Base-by-base conservation (phyloP, 1,139 yeast genomes). In the Geotrichum reessii region DNA sequence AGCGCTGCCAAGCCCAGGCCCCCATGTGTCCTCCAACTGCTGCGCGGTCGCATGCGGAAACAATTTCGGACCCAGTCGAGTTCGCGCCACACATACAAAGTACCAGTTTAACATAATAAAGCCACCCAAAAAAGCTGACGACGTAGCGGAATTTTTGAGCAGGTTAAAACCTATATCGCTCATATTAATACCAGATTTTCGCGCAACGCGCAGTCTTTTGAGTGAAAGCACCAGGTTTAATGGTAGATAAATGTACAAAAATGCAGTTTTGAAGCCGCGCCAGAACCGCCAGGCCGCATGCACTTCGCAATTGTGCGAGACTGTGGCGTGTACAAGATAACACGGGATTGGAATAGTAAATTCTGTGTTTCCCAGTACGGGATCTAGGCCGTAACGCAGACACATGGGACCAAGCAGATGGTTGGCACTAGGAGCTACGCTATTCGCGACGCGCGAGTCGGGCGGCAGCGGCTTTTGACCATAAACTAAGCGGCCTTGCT, bases 101-200 rank as follows among this genome's bases (percentile, higher is more conserved):
- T 74, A 74, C 79, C 80, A 77, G 58, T 71, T 69, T 24, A 76
- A 67, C 7, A 71, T 67, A 17, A 75, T 74, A 58, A 73, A 76
- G 3, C 72, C 51, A 9, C 75, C 77, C 51, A 77, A 65, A 63
- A 77, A 77, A 17, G 73, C 66, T 11, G 79, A 71, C 3, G 80
- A 77, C 19, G 77, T 63, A 2, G 68, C 56, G 2, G 74, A 65
- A 27, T 65, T 52, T n/a, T 37, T 25, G n/a, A 60, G 31, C 24
- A 59, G 51, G 49, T 58, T 37, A 24, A n/a, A 31, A 31, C 28
- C 42, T 3, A 22, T 14, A 25, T 17, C 27, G 25, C 22, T 17
- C 17, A 48, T 8, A 19, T 19, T 48, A 22, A n/a, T 9, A 2
- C 33, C n/a, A 24, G 28, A 17, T 9, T 48, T 21, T 53, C 54